phyloP scores from a whole-genome alignment of 1,284 basidiomycete species.

The Tilletia caries region DNA sequence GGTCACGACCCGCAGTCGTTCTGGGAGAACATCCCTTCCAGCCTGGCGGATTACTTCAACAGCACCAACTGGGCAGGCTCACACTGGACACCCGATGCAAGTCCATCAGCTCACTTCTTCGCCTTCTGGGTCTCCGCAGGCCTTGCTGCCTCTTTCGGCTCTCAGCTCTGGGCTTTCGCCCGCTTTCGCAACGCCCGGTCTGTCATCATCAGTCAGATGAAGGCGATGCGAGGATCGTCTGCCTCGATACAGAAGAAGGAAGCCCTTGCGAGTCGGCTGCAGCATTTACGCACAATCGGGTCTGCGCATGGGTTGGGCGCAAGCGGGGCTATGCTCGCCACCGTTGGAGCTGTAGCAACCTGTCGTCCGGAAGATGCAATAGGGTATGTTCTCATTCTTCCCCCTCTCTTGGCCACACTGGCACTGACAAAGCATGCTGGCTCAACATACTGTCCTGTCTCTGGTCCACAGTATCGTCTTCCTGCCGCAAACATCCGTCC shows the following conservation, averaged over 20 bases:
- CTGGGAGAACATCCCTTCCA: no score
- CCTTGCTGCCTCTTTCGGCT: not conserved
- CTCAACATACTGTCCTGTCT: no score
- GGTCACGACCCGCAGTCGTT: no score
- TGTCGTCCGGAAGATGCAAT: not conserved
- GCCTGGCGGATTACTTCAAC: no score
- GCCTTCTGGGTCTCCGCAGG: conserved; percentile 23
- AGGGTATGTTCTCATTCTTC: not conserved
- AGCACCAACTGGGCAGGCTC: no score
- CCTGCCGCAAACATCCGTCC: not conserved
- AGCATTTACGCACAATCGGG: not conserved
- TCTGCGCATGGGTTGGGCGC: not conserved
- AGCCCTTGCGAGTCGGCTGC: not conserved
- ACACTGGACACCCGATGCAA: conserved; percentile 14
- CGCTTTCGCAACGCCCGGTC: not conserved
- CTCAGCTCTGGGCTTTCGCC: not conserved
- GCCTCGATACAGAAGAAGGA: not conserved
- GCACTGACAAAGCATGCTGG: no score
- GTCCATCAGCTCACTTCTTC: conserved; percentile 27
- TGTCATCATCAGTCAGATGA: not conserved
- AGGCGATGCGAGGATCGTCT: no score
- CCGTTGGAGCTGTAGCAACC: not conserved
- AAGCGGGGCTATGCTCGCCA: not conserved
- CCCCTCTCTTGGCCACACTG: not conserved
- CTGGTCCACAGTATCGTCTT: not conserved